Evolutionary conservation across 1,284 basidiomycete species (phyloP).

Genomic region (Moniliophthora roreri): DNA sequence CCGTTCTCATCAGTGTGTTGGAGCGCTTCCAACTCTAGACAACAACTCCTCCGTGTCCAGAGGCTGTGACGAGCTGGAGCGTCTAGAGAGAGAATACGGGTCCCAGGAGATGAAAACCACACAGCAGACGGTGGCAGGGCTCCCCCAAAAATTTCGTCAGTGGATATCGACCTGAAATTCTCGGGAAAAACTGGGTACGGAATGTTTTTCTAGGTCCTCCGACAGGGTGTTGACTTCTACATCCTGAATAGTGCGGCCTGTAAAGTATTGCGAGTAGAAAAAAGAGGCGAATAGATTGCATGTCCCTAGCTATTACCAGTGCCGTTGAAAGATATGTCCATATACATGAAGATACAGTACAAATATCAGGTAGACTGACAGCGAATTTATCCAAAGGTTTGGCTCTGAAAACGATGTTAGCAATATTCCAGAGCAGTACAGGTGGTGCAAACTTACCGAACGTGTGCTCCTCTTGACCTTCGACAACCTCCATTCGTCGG

Average conservation of each 20-base stretch:
- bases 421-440: conserved; percentile 17
- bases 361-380: conserved; percentile 17
- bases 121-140: too few species aligned
- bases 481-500: conserved; percentile 88
- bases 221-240: too few species aligned
- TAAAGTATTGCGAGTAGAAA: too few species aligned
- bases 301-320: too few species aligned
- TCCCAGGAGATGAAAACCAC: not conserved
- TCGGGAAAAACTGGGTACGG: too few species aligned
- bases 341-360: conserved; percentile 9
- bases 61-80: not conserved
- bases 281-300: too few species aligned
- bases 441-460: conserved; percentile 52
- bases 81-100: not conserved
- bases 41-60: too few species aligned
- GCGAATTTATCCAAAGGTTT: conserved; percentile 69
- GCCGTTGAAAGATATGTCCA: too few species aligned
- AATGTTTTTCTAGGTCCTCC: too few species aligned
- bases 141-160: too few species aligned
- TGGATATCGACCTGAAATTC: too few species aligned
- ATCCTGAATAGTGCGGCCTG: too few species aligned
- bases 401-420: conserved; percentile 51
- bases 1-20: not conserved
- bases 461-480: conserved; percentile 87
- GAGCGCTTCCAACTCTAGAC: not conserved